Conservation (phyloP, 192 early-diverging fungal genomes). For the Cladochytrium replicatum region DNA sequence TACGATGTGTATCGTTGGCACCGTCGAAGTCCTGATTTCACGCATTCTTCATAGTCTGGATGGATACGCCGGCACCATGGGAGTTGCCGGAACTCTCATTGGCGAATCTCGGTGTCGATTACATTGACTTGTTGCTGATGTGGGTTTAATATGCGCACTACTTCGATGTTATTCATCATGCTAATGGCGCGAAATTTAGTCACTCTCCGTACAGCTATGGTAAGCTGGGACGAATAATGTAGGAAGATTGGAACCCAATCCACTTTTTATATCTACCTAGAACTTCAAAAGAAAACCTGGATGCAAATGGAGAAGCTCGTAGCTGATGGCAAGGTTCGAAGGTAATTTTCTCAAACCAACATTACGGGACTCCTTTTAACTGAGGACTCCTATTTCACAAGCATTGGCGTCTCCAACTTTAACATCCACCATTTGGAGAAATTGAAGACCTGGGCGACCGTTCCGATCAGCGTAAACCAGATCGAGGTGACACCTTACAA, state of each 20-base stretch:
- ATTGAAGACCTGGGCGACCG: slow-evolving; percentile 23
- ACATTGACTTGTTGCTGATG: slow-evolving; percentile 51
- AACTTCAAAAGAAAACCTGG: slow-evolving; percentile 38
- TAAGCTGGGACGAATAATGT: neutral
- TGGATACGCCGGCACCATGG: too few relatives aligned
- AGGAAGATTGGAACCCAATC: neutral
- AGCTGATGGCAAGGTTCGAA: slow-evolving; percentile 37
- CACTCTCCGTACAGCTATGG: slow-evolving; percentile 1
- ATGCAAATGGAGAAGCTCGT: slow-evolving; percentile 39
- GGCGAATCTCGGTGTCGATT: slow-evolving; percentile 36
- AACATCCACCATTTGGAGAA: slow-evolving; percentile 41
- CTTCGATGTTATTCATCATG: too few relatives aligned
- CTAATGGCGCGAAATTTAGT: too few relatives aligned
- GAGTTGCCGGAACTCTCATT: too few relatives aligned
- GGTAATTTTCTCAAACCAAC: too few relatives aligned
- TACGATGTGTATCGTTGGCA: too few relatives aligned
- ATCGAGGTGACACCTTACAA: slow-evolving; percentile 49
- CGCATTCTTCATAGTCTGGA: too few relatives aligned
- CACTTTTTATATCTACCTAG: neutral
- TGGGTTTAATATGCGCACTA: too few relatives aligned
- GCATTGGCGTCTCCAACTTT: slow-evolving; percentile 42
- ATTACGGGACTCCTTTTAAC: slow-evolving; percentile 4
- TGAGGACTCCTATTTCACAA: neutral
- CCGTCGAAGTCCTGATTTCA: too few relatives aligned
- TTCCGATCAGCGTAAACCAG: slow-evolving; percentile 43